Percentiles rank a stretch among this genome's conserved stretches.
Conservation (phyloP, 1,139 yeast species). For the Debaryomyces robertsiae region DNA sequence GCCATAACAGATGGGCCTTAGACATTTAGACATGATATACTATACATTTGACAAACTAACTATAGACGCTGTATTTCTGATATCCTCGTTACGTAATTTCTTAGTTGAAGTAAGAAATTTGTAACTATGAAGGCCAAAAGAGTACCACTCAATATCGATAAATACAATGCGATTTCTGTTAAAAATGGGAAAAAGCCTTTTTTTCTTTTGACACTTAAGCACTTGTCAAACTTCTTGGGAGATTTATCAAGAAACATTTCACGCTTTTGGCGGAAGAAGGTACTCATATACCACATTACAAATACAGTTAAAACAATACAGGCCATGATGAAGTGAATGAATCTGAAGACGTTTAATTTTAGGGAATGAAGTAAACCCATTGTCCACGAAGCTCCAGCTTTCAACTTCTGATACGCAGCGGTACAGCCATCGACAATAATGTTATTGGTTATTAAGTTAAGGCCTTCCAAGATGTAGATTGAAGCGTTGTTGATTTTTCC, state of each 20-base stretch:
- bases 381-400: neutral
- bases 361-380: neutral
- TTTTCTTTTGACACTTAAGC: neutral
- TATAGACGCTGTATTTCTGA: too few relatives aligned
- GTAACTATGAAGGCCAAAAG: slow-evolving; percentile 9
- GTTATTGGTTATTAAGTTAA: slow-evolving; percentile 11
- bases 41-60: neutral
- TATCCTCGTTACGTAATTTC: slow-evolving; percentile 3
- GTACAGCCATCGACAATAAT: neutral
- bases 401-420: slow-evolving; percentile 1
- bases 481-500: slow-evolving; percentile 12
- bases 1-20: too few relatives aligned
- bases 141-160: slow-evolving; percentile 11
- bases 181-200: slow-evolving; percentile 1
- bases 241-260: neutral
- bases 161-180: slow-evolving; percentile 2
- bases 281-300: slow-evolving; percentile 1
- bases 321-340: neutral
- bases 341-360: neutral
- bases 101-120: slow-evolving; percentile 7
- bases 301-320: neutral
- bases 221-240: neutral
- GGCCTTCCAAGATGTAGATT: slow-evolving; percentile 9
- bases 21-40: neutral
- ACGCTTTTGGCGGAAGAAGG: neutral